Evolutionary conservation across 2,329 filamentous ascomycete genomes (phyloP), one percentile per base, ranked within the genome.

Genomic region (Diplodia mutila): DNA sequence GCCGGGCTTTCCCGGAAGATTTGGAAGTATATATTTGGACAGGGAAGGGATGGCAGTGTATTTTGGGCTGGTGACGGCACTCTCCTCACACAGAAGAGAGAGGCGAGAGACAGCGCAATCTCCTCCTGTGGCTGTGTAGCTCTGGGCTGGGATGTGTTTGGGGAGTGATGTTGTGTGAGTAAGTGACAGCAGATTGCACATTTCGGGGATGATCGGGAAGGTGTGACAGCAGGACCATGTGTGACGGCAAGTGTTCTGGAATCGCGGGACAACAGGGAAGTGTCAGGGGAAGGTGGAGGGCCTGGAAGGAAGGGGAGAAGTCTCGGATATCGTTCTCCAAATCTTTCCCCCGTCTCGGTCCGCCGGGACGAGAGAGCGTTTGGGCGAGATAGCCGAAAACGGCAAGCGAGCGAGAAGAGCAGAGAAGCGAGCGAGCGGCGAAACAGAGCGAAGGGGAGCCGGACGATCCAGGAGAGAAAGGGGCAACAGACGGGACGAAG

Each of bases 91-190:
- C 27, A 3, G 52, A 29, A 9, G 23, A 29, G 37, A 9, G 39
- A 51, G 49, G n/a, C 42, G 29, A 49, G 46, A 63, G 59, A 49
- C 27, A 51, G 27, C 34, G 59, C 59, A 63, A 63, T 63, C 59
- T 63, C 59, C 59, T 63, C 59, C 51, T 65, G 61, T 42, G 61
- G 61, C 61, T 65, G 61, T 65, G 54, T 39, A 53, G 27, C 23
- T 25, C 37, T 34, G 27, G 49, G 37, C 39, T 49, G 42, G 18
- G 27, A 51, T 25, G 27, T 29, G 39, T 12, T 29, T 16, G 16
- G 59, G 59, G 29, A 48, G 9, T 29, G 16, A 16, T 48, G 57
- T 61, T 57, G 42, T 54, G 53, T 57, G 59, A 63, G 59, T 63
- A 51, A 63, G 59, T 63, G 25, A 34, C 34, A n/a, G 59, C 2